Percentiles rank a stretch among this genome's conserved stretches.
phyloP scores from a whole-genome alignment of 2,329 filamentous ascomycete genomes.

The Ophiosphaerella herpotricha region DNA sequence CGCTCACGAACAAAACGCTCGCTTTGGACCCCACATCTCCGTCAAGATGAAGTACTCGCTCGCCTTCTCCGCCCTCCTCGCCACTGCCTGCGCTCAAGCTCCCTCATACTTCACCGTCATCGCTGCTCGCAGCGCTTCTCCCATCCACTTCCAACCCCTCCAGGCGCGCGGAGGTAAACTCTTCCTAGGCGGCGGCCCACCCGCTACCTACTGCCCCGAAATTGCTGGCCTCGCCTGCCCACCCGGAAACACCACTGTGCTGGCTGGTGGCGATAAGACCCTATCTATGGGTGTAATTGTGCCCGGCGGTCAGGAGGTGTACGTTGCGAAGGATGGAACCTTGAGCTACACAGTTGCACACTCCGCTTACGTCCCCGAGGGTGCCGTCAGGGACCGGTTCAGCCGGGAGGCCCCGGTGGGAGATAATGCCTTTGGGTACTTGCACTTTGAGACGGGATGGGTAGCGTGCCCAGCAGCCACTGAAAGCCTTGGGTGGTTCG shows the following conservation, averaged over 20 bases:
- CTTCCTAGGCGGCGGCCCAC: slow-evolving; percentile 54
- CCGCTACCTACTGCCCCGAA: slow-evolving; percentile 57
- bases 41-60: slow-evolving; percentile 42
- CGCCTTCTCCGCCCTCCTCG: slow-evolving; percentile 33
- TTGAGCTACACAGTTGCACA: slow-evolving; percentile 63
- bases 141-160: slow-evolving; percentile 55
- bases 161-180: slow-evolving; percentile 56
- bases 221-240: slow-evolving; percentile 50
- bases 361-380: slow-evolving; percentile 57
- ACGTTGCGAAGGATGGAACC: slow-evolving; percentile 59
- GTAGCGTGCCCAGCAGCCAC: slow-evolving; percentile 38
- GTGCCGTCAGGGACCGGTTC: slow-evolving; percentile 59
- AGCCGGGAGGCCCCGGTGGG: slow-evolving; percentile 28
- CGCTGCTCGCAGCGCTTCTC: slow-evolving; percentile 52
- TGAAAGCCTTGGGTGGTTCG: slow-evolving; percentile 34
- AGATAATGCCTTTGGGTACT: slow-evolving; percentile 28
- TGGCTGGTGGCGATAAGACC: slow-evolving; percentile 43
- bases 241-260: slow-evolving; percentile 53
- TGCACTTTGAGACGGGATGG: slow-evolving; percentile 38
- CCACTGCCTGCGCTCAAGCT: slow-evolving; percentile 26
- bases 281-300: slow-evolving; percentile 56
- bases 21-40: slow-evolving; percentile 11
- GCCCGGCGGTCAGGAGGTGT: slow-evolving; percentile 67
- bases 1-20: slow-evolving; percentile 11
- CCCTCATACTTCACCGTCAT: slow-evolving; percentile 50